Percentiles rank a stretch among this genome's conserved stretches.
Conservation (phyloP, 768 basidiomycete species). For the Termitomyces sp. region DNA sequence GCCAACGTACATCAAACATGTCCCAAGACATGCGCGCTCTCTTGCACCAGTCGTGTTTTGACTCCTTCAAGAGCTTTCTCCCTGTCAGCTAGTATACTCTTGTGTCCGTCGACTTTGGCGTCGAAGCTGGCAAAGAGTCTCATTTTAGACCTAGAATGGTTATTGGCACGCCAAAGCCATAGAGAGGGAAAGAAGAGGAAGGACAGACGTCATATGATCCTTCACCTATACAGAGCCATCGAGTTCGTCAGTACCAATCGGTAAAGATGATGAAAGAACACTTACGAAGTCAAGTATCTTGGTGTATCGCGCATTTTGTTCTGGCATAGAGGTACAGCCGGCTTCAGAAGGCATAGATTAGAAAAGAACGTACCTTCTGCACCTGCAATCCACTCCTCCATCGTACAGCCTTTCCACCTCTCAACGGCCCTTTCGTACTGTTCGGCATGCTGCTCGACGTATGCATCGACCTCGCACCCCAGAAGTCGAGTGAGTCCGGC, state of each 20-base stretch:
- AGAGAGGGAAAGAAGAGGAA: background rate
- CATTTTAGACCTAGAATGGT: slow-evolving; percentile 38
- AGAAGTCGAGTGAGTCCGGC: slow-evolving; percentile 31
- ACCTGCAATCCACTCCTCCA: slow-evolving; percentile 51
- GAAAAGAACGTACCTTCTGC: slow-evolving; percentile 34
- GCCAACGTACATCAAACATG: background rate
- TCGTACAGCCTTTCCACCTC: slow-evolving; percentile 44
- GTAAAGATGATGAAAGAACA: slow-evolving; percentile 5
- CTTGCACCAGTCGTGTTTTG: slow-evolving; percentile 31
- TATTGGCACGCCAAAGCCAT: background rate
- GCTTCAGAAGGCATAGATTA: background rate
- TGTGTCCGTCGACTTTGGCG: slow-evolving; percentile 34
- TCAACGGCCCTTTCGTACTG: slow-evolving; percentile 36
- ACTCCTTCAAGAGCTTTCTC: slow-evolving; percentile 31
- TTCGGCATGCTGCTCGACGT: slow-evolving; percentile 33
- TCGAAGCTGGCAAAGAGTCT: slow-evolving; percentile 40
- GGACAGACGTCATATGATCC: slow-evolving; percentile 40
- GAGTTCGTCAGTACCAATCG: background rate
- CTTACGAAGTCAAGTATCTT: slow-evolving; percentile 47
- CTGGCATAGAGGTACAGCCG: slow-evolving; percentile 19
- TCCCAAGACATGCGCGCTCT: slow-evolving; percentile 31
- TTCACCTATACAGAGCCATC: slow-evolving; percentile 32
- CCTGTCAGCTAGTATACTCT: slow-evolving; percentile 31
- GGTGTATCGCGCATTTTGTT: slow-evolving; percentile 33
- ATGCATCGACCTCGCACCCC: slow-evolving; percentile 36